Evolutionary conservation across 2,329 filamentous ascomycete species (phyloP).

Genomic region (Botrytis deweyae): DNA sequence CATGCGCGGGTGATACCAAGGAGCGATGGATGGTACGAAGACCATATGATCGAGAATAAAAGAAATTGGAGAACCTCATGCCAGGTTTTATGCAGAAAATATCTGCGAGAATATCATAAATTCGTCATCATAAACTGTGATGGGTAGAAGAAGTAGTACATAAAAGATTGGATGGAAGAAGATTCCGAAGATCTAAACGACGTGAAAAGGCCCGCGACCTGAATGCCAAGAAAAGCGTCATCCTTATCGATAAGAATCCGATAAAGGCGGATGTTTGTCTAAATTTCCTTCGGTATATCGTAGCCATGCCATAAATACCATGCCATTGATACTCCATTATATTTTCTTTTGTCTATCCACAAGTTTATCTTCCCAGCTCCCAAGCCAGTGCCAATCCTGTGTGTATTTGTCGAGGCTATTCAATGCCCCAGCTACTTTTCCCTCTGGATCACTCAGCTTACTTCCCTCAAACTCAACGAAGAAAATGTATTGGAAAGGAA

Average conservation of each 20-base stretch:
- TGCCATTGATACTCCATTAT: neutral
- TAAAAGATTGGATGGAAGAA: neutral
- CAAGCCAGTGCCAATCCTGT: slow-evolving; percentile 66
- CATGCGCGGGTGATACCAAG: neutral
- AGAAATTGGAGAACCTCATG: slow-evolving; percentile 25
- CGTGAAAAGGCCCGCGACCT: neutral
- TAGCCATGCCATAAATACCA: neutral
- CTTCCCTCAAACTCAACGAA: slow-evolving; percentile 84
- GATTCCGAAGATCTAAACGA: neutral
- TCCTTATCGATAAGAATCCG: slow-evolving; percentile 22
- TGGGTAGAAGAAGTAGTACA: neutral
- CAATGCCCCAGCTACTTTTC: slow-evolving; percentile 60
- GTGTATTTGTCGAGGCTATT: slow-evolving; percentile 56
- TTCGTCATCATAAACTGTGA: neutral
- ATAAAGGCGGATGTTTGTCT: slow-evolving; percentile 14
- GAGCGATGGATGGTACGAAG: slow-evolving; percentile 11
- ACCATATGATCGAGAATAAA: slow-evolving; percentile 1
- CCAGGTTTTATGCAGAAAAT: neutral
- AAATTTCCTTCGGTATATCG: neutral
- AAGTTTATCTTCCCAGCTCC: slow-evolving; percentile 54
- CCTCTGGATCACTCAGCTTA: slow-evolving; percentile 51
- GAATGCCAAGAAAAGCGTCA: slow-evolving; percentile 11
- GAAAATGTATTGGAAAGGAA: slow-evolving; percentile 89
- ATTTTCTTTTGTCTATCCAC: slow-evolving; percentile 6
- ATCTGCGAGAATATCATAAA: slow-evolving; percentile 5